Evolutionary conservation across 176 grass and related monocot species (phyloP), one percentile per base, ranked within the genome.

Genomic region (Phragmites australis): DNA sequence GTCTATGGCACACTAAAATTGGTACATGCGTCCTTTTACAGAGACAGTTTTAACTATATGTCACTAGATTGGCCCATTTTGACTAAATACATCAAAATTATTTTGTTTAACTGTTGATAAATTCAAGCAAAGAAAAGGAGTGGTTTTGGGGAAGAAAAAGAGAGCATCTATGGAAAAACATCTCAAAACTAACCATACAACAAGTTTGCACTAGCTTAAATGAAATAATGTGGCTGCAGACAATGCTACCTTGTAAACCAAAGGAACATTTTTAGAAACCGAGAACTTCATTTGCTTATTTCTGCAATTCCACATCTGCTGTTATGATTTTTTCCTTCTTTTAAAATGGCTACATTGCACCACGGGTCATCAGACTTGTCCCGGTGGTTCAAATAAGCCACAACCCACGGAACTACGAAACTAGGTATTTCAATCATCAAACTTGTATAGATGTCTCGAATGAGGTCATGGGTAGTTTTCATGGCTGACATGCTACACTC

Each of bases 211-310:
- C 29, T 41, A 56, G 19, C 8, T 60, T 59, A 77, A 65, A 26
- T 19, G 23, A 60, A 66, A 48, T 42, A 69, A 40, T 41, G 51
- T 48, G 21, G 40, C 62, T 68, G 23, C 16, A 47, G 51, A 48
- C 40, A 57, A 40, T 2, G n/a, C 53, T 59, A 41, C 30, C 76
- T 34, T 19, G 41, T 40, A 69, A 59, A 68, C 66, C 37, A 42
- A 29, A 82, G 25, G 44, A 58, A 78, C 56, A 41, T 27, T 9
- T 50, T 32, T 26, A 77, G 40, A 60, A 77, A 78, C 31, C 47
- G 32, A 77, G 53, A 84, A 55, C 22, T 48, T 19, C 19, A 68
- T 76, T 84, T 84, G 3, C 62, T 68, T 46, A 45, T 58, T 68
- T 71, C 41, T 31, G 71, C 21, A 54, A 52, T 76, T 74, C 17